Base-by-base conservation (phyloP, 2,329 filamentous ascomycete species). In the Xylaria sp. region DNA sequence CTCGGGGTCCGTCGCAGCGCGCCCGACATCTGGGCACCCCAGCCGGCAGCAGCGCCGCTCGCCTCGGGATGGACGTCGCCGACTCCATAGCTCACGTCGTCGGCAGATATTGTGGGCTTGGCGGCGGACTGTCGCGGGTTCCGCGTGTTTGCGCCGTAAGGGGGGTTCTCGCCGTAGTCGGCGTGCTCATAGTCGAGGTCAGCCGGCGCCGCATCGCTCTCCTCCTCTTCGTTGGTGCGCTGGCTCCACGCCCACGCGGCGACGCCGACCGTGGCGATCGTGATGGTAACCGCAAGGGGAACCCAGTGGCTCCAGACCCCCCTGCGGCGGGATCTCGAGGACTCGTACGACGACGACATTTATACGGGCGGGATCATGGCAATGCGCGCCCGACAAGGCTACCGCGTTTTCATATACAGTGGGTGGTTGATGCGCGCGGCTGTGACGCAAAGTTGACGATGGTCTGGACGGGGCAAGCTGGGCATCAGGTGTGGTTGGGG, bases 201-300 rank as follows among this genome's bases (percentile, higher is more conserved):
- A 65, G 84, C 84, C 65, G 85, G 84, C 75, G 84, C 82, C 64
- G 84, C 83, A 63, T 89, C 87, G 71, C 86, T 85, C 71, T 90
- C 86, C 66, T 88, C 86, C 63, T 90, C 87, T 34, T 94, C 91
- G 63, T 92, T 91, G 77, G 87, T 89, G 76, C 93, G 91, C 82
- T 97, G 94, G 80, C 92, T 97, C 94, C 94, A 97, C 70, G 94
- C 89, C 95, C 95, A 98, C 66, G 94, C 94, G 62, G 91, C 94
- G 57, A 97, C 83, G 41, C 94, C 94, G 65, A 92, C 90, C 25
- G 94, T 94, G 70, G 95, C 95, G 74, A 97, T 89, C 56, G 94
- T 94, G 68, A 97, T 90, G 59, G 94, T 98, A 73, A 97, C 82
- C 73, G 90, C 91, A 66, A 98, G 87, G 71, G 95, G 95, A 69